Evolutionary conservation across 2,329 filamentous ascomycete genomes (phyloP), one percentile per base, ranked within the genome.

Genomic region (Coniochaeta sp.): DNA sequence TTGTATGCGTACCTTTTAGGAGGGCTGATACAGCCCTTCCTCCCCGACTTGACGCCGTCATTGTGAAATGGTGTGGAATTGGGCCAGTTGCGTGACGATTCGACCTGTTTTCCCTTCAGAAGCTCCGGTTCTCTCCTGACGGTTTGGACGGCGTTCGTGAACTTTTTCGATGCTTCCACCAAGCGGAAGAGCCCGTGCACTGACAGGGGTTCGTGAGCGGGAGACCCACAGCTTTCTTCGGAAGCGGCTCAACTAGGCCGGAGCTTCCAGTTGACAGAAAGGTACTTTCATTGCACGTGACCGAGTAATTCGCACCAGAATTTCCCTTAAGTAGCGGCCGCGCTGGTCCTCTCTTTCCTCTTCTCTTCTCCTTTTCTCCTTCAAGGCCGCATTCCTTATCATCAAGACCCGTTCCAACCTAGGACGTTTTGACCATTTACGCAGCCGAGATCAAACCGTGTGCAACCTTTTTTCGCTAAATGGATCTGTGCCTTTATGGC

Each of bases 391-490:
- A 79, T 82, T 86, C 90, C 91, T 96, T 96, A 96, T 96, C 91
- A 82, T 91, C 89, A 91, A 84, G 81, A 85, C 77, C 80, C 77
- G 76, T 76, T 77, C 71, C 74, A 67, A 71, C 70, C 72, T 75
- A 87, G 78, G 81, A 84, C 80, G 83, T 86, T 81, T 81, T 89
- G 90, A 91, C 84, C 91, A 96, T 96, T 94, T 79, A 71, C 83
- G 72, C 75, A 83, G 91, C 89, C 89, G 69, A 96, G 88, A 96
- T 67, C 68, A 75, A 87, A 72, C 65, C 61, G 65, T 68, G 67
- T 28, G 45, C 56, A 73, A 85, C 87, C 86, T 87, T 88, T 89
- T 91, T 91, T 91, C 91, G 91, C 91, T 96, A 96, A 88, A 91
- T 83, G 88, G 86, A 86, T 88, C 89, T 91, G 88, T 81, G 60